Conservation (phyloP, 1,139 yeast genomes). For the Blastobotrys elegans region DNA sequence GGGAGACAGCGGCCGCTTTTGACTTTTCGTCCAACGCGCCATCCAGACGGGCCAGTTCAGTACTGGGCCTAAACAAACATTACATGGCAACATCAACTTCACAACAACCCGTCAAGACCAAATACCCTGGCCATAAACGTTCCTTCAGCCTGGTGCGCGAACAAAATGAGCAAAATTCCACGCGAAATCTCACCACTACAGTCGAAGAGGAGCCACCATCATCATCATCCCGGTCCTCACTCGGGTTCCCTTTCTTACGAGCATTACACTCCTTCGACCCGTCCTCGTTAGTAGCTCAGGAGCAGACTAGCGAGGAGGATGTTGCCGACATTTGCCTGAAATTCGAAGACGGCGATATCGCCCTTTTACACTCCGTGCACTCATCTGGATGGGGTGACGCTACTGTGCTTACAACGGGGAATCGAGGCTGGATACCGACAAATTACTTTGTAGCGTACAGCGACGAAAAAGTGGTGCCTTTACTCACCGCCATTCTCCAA, state of each 20-base stretch:
- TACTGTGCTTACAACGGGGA: constrained; percentile 62
- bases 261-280: constrained; percentile 83
- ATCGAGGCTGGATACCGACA: constrained; percentile 96
- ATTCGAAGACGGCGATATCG: constrained; percentile 73
- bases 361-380: constrained; percentile 83
- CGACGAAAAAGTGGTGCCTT: constrained; percentile 48
- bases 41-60: constrained; percentile 9
- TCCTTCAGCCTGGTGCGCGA: constrained; percentile 11
- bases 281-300: constrained; percentile 50
- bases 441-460: constrained; percentile 61
- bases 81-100: constrained; percentile 10
- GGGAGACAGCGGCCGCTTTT: constrained; percentile 5
- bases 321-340: constrained; percentile 73
- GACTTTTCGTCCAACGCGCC: constrained; percentile 14
- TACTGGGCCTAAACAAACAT: constrained; percentile 11
- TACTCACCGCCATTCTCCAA: constrained; percentile 70
- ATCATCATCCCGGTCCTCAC: constrained; percentile 7
- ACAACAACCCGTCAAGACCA: constrained; percentile 6
- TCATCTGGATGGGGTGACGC: constrained; percentile 99
- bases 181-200: constrained; percentile 1
- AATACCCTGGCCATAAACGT: constrained; percentile 12
- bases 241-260: constrained; percentile 37
- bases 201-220: constrained; percentile 2
- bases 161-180: background rate
- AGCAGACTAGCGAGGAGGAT: constrained; percentile 38